Base-by-base conservation (phyloP, 495 filamentous ascomycete species). In the Choiromyces venosus region DNA sequence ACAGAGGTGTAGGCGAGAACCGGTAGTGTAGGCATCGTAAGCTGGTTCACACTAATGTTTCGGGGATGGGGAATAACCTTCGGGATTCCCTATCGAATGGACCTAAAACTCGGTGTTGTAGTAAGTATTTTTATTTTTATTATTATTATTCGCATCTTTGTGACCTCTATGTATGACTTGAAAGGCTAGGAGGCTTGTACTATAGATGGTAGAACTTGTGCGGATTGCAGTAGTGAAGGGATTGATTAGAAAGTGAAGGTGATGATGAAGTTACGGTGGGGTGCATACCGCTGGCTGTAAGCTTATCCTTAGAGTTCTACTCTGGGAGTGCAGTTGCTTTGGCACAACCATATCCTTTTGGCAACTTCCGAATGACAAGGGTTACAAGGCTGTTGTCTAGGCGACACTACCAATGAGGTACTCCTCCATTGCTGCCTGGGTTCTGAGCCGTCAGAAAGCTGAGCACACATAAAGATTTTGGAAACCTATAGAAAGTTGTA, bases 401-500 rank as follows among this genome's bases (percentile, higher is more conserved):
- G 52, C 52, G 52, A 29, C 25, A 61, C 52, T 52, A 46, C 44
- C 19, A n/a, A n/a, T n/a, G n/a, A n/a, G 19, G 44, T 46, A 12
- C 8, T 33, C 52, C 52, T 33, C 52, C 52, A 33, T 29, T 61
- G 52, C 16, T 61, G 52, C 52, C 52, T 61, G 52, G 52, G 52
- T 61, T 61, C 52, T 61, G 25, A 61, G 52, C 16, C 10, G 52
- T 33, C 4, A 61, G 52, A 61, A 33, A 29, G 25, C 52, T 61
- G 52, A 61, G 52, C 12, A 16, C 25, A 0, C 25, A 33, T 29
- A 61, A 29, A 61, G 52, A 25, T 29, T 61, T 29, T 61, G 52
- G 52, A 61, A 61, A 33, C 52, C 6, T 61, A 66, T 71, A 73
- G 74, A 64, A 72, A 72, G 67, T 66, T 42, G 39, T 64, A 38